Evolutionary conservation across 192 early-diverging fungal genomes (phyloP), one percentile per base, ranked within the genome.

Genomic region (Entomortierella lignicola): DNA sequence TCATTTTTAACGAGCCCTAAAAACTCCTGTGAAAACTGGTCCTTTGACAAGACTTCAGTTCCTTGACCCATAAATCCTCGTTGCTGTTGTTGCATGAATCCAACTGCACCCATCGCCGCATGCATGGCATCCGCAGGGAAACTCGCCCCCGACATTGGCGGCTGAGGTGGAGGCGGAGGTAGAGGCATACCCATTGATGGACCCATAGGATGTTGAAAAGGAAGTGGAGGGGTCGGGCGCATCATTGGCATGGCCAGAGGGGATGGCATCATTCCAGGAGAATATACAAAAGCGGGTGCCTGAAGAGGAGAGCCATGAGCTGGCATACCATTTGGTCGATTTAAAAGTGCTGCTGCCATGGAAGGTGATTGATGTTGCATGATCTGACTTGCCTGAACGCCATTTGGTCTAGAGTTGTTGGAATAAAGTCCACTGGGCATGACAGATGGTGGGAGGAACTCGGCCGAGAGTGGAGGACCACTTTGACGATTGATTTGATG

Each of bases 21-120:
- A 37, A 85, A 84, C 48, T 84, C 84, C 34, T 84, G 82, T 39
- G 83, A 68, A 64, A 87, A 87, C 34, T 87, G 82, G 11, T 82
- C 70, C 37, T 87, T 87, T 43, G 86, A 81, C 32, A 87, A 17
- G 8, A 80, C 61, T 13, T 69, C 63, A 2, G 27, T 17, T 60
- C 60, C 68, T 27, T 60, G 53, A 21, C 43, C 27, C 29, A 66
- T 41, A 41, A 79, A 79, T 42, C 61, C 75, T 32, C 67, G 72
- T 27, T 77, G 66, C 31, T 64, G 75, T 25, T 69, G 68, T 29
- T 66, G 67, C 75, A 79, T 79, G 55, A 79, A 79, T 1, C 75
- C 75, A 20, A 79, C 67, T 4, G 75, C 75, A 8, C 75, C 68
- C 75, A 79, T 79, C 20, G 75, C 75, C 20, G 75, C 75, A 55